Evolutionary conservation across 1,139 yeast genomes (phyloP), one percentile per base, ranked within the genome.

Genomic region (Saccharomyces hybrid): DNA sequence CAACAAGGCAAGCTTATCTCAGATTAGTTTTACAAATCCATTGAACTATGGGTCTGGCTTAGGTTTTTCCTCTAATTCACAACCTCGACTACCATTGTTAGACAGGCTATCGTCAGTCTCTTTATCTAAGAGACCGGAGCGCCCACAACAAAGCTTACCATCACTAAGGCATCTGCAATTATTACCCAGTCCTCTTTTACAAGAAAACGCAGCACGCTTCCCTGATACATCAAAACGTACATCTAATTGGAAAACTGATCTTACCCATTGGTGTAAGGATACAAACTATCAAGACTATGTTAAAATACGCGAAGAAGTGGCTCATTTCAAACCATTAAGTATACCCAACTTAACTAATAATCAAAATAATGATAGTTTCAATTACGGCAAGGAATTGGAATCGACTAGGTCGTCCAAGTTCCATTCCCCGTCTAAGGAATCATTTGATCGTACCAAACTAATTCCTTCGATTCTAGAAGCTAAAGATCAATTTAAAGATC

Each of bases 171-270:
- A 69, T 52, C 55, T 69, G 47, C 63, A 65, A 52, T 55, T 69
- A 46, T 53, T 68, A 26, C 70, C 70, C 3, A 62, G 66, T 53
- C 68, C 63, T 7, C 59, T 61, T 14, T 52, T 60, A 8, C 71
- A 67, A 53, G 66, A 66, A 51, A 56, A 61, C 49, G 64, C 72
- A 4, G 58, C 58, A 47, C 51, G 59, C 14, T 69, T 67, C 56
- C 71, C 72, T 16, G 72, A 69, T 51, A 69, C 72, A 1, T 65
- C 71, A 7, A 64, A 61, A 42, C 55, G 51, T 9, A 68, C 71
- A 0, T 63, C 66, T 20, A 44, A 57, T 26, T 68, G 72, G 72
- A 65, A 62, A 50, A 61, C 64, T 32, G 66, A 63, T 46, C 53
- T 69, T 46, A 52, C 65, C 27, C 57, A 55, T 46, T 69, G 71